A percentile compares a stretch with the other conserved stretches of the same genome.
phyloP scores from a whole-genome alignment of 2,329 filamentous ascomycete species.

The Beauveria asiatica region DNA sequence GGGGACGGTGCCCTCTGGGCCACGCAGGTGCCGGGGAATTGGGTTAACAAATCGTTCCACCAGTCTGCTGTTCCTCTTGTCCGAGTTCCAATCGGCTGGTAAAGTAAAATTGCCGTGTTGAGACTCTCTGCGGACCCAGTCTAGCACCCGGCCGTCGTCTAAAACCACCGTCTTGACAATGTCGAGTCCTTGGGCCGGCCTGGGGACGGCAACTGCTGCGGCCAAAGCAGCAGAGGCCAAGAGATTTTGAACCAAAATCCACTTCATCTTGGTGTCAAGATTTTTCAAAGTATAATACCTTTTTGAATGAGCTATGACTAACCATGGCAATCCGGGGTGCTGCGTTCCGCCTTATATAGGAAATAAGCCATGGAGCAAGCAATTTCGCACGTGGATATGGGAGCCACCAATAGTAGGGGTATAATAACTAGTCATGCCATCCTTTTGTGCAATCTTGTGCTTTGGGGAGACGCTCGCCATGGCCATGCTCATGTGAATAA shows the following conservation, averaged over 20 bases:
- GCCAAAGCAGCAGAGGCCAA: not conserved
- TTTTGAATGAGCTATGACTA: not conserved
- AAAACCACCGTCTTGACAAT: conserved; percentile 13
- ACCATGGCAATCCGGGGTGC: too few relatives aligned
- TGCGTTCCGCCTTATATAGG: not conserved
- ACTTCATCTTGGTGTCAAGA: not conserved
- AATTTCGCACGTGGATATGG: not conserved
- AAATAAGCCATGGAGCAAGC: not conserved
- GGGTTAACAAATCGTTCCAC: not conserved
- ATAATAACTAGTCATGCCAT: not conserved
- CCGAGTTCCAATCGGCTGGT: not conserved
- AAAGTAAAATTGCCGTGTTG: conserved; percentile 11
- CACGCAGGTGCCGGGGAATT: conserved; percentile 2
- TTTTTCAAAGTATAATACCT: too few relatives aligned
- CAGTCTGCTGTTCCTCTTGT: not conserved
- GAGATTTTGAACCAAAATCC: not conserved
- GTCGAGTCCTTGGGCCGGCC: not conserved
- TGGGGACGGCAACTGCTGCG: not conserved
- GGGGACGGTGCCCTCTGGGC: conserved; percentile 16
- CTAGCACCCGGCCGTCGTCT: conserved; percentile 13
- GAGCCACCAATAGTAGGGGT: not conserved
- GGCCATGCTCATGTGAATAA: not conserved
- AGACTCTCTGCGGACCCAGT: conserved; percentile 15
- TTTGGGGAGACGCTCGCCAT: not conserved
- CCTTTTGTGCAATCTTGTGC: not conserved